A percentile compares a stretch with the other conserved stretches of the same genome.
phyloP scores from a whole-genome alignment of 352 stramenopile genomes.

The Phytophthora podocarpi region DNA sequence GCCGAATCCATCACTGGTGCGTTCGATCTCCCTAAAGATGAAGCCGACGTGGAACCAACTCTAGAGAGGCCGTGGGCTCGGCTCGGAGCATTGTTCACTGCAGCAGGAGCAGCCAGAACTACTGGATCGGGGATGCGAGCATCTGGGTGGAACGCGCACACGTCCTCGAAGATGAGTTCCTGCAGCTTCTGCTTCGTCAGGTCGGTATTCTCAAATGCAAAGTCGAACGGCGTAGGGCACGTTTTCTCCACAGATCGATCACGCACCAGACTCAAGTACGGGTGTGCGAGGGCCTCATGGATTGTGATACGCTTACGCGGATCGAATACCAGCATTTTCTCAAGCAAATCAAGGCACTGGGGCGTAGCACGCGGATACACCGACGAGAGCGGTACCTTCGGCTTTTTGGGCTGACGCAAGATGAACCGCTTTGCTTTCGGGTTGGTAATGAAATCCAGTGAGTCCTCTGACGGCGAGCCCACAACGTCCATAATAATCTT shows the following conservation, averaged over 20 bases:
- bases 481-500: constrained; percentile 93
- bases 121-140: constrained; percentile 54
- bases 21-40: constrained; percentile 15
- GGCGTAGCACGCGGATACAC: constrained; percentile 87
- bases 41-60: constrained; percentile 24
- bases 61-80: constrained; percentile 16
- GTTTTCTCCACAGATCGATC: constrained; percentile 77
- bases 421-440: constrained; percentile 91
- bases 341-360: constrained; percentile 89
- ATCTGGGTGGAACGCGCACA: constrained; percentile 89
- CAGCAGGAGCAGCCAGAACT: constrained; percentile 4
- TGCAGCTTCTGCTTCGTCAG: constrained; percentile 91
- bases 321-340: constrained; percentile 95
- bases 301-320: constrained; percentile 88
- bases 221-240: constrained; percentile 83
- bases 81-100: constrained; percentile 18
- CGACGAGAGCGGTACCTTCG: constrained; percentile 77
- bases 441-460: constrained; percentile 90
- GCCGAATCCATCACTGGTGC: constrained; percentile 4
- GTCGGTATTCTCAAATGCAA: constrained; percentile 88
- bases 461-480: constrained; percentile 76
- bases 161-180: constrained; percentile 92
- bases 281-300: constrained; percentile 74
- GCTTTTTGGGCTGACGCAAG: constrained; percentile 86
- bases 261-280: constrained; percentile 80